Evolutionary conservation across 768 basidiomycete genomes (phyloP), one percentile per base, ranked within the genome.

Genomic region (Naganishia friedmannii): DNA sequence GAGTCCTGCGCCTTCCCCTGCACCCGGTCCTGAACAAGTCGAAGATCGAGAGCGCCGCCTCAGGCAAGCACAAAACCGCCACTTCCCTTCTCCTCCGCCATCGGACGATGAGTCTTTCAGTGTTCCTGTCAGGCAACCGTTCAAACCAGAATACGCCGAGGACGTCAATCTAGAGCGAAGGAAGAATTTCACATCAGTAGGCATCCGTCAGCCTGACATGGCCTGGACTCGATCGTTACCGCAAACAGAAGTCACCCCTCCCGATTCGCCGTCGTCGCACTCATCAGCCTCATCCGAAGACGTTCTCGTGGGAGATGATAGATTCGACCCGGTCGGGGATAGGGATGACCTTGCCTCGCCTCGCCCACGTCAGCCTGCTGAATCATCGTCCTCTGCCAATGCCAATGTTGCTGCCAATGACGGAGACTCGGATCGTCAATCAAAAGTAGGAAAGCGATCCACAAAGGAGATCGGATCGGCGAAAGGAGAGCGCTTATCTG

Each of bases 81-180:
- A 28, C 39, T 63, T 45, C 34, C 60, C 60, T 26, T 63, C 60
- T 9, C 60, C 60, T 63, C 60, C 60, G 42, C 60, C 60, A 10
- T 63, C 60, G 13, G 60, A 63, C 42, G 42, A 26, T 23, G 60
- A 63, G 42, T 63, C 48, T 7, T 51, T 63, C 39, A 26, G 23
- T 15, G 21, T 63, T 15, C 60, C 60, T 7, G 26, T 45, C 7
- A 13, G 37, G 28, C 60, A 63, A 34, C 60, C 60, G 5, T 63
- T 63, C 60, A 42, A 63, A 17, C 26, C 21, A 45, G 2, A 8
- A 8, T 63, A 34, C 7, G 39, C 32, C 12, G 23, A 26, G 15
- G 39, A 46, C 3, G 32, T 63, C 2, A 45, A 42, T 13, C 2
- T 63, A 6, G 39, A 45, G n/a, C 60, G 26, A 8, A 39, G 60